Conservation (phyloP, 495 filamentous ascomycete species). For the Annulohypoxylon stygium region DNA sequence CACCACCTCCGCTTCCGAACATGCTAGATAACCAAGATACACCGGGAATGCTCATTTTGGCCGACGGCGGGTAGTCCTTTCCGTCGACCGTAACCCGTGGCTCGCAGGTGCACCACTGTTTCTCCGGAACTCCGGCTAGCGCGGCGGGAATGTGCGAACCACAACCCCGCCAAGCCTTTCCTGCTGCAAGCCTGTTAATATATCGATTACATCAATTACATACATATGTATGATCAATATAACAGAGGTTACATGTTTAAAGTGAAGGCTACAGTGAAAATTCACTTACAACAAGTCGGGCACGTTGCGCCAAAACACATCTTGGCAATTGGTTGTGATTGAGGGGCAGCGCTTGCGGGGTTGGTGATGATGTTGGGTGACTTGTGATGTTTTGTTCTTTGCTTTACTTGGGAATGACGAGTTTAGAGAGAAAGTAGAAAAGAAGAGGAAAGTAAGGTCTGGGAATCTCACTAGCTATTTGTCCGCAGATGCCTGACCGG, state of each 20-base stretch:
- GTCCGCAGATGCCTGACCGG: constrained; percentile 11
- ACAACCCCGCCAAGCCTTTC: constrained; percentile 76
- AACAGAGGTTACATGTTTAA: background rate
- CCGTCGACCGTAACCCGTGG: constrained; percentile 70
- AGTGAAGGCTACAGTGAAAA: background rate
- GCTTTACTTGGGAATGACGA: constrained; percentile 21
- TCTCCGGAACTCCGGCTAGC: constrained; percentile 67
- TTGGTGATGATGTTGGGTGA: constrained; percentile 5
- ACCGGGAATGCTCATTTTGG: constrained; percentile 54
- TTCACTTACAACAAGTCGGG: constrained; percentile 55
- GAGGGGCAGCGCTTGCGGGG: constrained; percentile 10
- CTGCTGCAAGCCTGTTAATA: constrained; percentile 59
- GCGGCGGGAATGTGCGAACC: constrained; percentile 72
- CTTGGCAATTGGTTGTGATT: constrained; percentile 26
- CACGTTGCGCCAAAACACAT: constrained; percentile 60
- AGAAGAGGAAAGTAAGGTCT: constrained; percentile 1
- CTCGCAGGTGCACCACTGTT: constrained; percentile 71
- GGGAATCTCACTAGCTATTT: background rate
- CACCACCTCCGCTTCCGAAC: constrained; percentile 45
- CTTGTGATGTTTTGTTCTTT: background rate
- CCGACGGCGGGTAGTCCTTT: constrained; percentile 73
- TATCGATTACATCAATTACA: background rate
- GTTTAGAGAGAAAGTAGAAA: constrained; percentile 11
- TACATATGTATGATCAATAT: background rate
- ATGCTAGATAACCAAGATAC: constrained; percentile 41